Percentiles rank a stretch among this genome's conserved stretches.
Conservation (phyloP, 2,329 filamentous ascomycete genomes). For the Aspergillus melleus region DNA sequence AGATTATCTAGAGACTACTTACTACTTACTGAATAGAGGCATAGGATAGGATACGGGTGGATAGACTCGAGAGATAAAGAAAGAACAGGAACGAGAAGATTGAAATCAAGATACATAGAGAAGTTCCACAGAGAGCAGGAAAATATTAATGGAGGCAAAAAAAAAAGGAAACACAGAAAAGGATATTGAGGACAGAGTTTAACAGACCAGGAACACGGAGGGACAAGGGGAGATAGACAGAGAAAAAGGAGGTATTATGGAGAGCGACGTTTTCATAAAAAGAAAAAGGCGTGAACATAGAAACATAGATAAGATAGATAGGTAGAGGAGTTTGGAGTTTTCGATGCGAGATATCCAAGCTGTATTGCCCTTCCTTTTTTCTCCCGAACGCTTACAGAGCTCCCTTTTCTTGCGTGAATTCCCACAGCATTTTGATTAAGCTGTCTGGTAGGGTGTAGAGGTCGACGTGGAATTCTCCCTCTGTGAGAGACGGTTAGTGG, state of each 20-base stretch:
- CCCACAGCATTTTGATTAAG: slow-evolving; percentile 93
- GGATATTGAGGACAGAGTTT: neutral
- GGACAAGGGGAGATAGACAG: neutral
- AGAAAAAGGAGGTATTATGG: slow-evolving; percentile 4
- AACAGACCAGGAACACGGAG: neutral
- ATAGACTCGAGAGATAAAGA: no score
- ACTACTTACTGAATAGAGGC: no score
- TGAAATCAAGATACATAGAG: no score
- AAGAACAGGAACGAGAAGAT: no score
- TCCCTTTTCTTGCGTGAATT: slow-evolving; percentile 63
- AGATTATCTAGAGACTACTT: no score
- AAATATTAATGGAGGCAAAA: neutral
- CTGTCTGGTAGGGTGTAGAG: slow-evolving; percentile 92
- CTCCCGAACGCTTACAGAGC: slow-evolving; percentile 28
- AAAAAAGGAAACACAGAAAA: neutral
- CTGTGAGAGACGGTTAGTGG: slow-evolving; percentile 46
- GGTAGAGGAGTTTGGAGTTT: neutral
- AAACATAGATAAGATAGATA: neutral
- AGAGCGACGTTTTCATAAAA: neutral
- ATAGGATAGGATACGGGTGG: no score
- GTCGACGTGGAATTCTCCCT: slow-evolving; percentile 97
- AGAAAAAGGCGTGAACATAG: slow-evolving; percentile 1
- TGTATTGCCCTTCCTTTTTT: neutral
- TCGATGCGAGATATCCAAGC: neutral
- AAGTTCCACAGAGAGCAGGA: no score